phyloP scores from a whole-genome alignment of 805 yeast genomes.

The Priceomyces haplophilus region DNA sequence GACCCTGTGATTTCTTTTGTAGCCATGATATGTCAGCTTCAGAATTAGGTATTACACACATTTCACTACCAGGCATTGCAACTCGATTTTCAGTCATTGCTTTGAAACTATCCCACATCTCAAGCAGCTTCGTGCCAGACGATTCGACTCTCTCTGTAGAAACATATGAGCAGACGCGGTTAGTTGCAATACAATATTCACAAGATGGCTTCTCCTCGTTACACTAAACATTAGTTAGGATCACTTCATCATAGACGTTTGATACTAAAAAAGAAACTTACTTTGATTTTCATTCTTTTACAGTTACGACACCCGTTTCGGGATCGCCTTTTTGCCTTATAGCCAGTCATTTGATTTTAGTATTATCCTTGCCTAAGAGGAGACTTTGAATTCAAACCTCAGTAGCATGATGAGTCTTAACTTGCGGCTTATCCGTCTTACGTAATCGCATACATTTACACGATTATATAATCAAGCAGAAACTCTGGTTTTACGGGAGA shows the following conservation, averaged over 20 bases:
- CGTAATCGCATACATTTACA: no score
- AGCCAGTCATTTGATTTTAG: no score
- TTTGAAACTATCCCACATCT: neutral
- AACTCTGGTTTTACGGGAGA: no score
- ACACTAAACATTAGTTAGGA: constrained; percentile 13
- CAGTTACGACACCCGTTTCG: constrained; percentile 11
- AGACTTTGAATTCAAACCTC: no score
- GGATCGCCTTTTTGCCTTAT: constrained; percentile 1
- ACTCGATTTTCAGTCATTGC: neutral
- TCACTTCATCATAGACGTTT: no score
- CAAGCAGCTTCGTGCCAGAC: no score
- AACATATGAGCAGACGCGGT: constrained; percentile 18
- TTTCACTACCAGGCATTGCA: no score
- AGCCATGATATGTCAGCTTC: neutral
- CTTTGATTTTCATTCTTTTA: constrained; percentile 13
- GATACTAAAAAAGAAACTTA: neutral
- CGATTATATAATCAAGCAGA: no score
- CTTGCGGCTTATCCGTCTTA: no score
- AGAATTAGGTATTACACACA: neutral
- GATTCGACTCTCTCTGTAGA: neutral
- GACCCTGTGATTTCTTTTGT: constrained; percentile 12
- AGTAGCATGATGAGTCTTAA: no score
- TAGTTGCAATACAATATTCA: constrained; percentile 25
- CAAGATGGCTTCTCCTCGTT: constrained; percentile 23
- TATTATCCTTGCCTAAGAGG: no score